Conservation (phyloP, 78 protist genomes). For the Monocercomonoides exilis region DNA sequence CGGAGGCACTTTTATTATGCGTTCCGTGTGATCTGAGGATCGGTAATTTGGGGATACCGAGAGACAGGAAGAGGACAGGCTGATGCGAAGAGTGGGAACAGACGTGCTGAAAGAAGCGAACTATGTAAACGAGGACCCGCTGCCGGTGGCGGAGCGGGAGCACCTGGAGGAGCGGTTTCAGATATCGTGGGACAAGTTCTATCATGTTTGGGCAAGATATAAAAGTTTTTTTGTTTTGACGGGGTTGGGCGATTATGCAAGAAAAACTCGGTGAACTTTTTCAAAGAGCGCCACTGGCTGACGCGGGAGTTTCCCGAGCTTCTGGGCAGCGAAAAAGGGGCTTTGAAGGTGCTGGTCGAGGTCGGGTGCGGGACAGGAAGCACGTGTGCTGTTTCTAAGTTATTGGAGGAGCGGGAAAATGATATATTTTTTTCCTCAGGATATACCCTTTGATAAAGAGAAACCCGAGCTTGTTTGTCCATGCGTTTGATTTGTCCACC, state of each 20-base stretch:
- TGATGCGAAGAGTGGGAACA: no score
- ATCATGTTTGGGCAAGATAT: neutral
- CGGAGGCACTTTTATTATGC: no score
- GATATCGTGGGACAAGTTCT: neutral
- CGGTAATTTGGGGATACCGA: no score
- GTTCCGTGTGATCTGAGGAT: no score
- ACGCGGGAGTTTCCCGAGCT: neutral
- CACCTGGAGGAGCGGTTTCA: neutral
- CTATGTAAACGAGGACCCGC: neutral
- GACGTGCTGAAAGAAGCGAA: neutral
- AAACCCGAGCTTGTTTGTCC: neutral
- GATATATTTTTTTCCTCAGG: neutral
- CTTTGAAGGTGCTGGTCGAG: neutral
- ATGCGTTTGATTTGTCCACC: neutral
- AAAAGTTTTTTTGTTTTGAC: no score
- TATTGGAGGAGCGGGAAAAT: neutral
- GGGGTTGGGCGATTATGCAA: neutral
- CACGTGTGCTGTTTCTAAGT: neutral
- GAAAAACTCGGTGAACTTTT: neutral
- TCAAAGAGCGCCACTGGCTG: neutral
- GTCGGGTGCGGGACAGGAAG: neutral
- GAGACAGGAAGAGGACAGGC: no score
- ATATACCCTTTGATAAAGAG: neutral
- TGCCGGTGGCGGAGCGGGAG: neutral
- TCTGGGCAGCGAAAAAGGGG: neutral